phyloP scores from a whole-genome alignment of 2,329 filamentous ascomycete genomes.

The Neonectria hederae region DNA sequence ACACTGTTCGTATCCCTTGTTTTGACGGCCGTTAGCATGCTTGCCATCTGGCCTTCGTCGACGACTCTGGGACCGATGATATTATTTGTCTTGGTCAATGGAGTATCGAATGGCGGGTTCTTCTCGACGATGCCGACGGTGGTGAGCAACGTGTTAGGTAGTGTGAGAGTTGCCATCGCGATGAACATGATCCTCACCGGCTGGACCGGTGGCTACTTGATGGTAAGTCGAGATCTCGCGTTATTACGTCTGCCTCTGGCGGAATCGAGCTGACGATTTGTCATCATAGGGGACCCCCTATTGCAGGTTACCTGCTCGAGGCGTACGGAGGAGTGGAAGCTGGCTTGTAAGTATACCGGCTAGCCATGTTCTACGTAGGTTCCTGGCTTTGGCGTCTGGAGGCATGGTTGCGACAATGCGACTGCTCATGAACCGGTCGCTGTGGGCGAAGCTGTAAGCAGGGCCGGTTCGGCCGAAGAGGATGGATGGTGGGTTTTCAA shows the following conservation, averaged over 20 bases:
- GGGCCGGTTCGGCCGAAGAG: background rate
- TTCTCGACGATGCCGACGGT: constrained; percentile 71
- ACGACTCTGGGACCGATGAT: constrained; percentile 62
- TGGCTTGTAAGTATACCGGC: constrained; percentile 62
- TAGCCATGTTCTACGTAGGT: constrained; percentile 69
- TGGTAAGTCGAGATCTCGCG: constrained; percentile 51
- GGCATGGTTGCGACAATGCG: constrained; percentile 54
- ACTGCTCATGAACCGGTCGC: constrained; percentile 52
- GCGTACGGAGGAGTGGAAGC: constrained; percentile 61
- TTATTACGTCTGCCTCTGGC: background rate
- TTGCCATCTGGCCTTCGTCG: constrained; percentile 68
- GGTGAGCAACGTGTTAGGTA: constrained; percentile 66
- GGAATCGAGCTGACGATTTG: constrained; percentile 17
- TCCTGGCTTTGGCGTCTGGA: constrained; percentile 58
- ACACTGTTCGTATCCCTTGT: constrained; percentile 60
- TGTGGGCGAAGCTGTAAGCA: constrained; percentile 42
- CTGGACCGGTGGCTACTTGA: constrained; percentile 68
- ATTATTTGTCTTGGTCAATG: constrained; percentile 67
- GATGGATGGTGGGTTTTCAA: constrained; percentile 14
- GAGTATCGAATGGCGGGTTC: constrained; percentile 67
- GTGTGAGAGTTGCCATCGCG: constrained; percentile 60
- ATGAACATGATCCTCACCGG: constrained; percentile 70
- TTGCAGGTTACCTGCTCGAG: constrained; percentile 66
- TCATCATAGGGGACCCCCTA: constrained; percentile 60
- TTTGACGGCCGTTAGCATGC: constrained; percentile 64